phyloP scores from a whole-genome alignment of 2,329 filamentous ascomycete species.

The Trichoderma lentiforme region DNA sequence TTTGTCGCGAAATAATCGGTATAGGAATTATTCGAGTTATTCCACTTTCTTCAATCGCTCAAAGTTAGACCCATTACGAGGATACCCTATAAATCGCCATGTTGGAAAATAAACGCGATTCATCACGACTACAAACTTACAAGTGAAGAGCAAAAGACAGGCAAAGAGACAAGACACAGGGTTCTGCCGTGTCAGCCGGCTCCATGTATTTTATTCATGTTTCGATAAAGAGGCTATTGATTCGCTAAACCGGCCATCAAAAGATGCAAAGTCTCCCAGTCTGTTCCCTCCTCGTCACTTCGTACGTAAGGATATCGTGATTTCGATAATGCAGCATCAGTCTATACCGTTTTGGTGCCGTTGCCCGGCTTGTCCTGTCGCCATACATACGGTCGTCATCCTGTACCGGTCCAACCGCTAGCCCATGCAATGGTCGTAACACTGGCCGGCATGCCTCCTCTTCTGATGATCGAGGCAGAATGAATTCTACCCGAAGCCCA shows the following conservation, averaged over 20 bases:
- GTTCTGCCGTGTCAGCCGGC: neutral
- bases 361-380: conserved; percentile 22
- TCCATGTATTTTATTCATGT: neutral
- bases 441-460: conserved; percentile 45
- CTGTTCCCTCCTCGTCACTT: conserved; percentile 49
- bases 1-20: neutral
- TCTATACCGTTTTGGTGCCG: conserved; percentile 53
- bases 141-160: neutral
- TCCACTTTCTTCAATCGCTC: neutral
- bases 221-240: neutral
- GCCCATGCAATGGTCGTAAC: conserved; percentile 57
- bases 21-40: neutral
- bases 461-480: conserved; percentile 46
- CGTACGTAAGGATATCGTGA: conserved; percentile 67
- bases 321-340: conserved; percentile 70
- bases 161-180: neutral
- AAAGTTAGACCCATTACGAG: fast-evolving
- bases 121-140: neutral
- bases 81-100: neutral
- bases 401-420: conserved; percentile 65
- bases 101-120: neutral
- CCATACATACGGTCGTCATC: conserved; percentile 28
- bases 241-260: conserved; percentile 21
- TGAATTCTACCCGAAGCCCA: conserved; percentile 52
- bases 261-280: conserved; percentile 37